Evolutionary conservation across 352 stramenopile genomes (phyloP).

Genomic region (Phytophthora pinifolia): DNA sequence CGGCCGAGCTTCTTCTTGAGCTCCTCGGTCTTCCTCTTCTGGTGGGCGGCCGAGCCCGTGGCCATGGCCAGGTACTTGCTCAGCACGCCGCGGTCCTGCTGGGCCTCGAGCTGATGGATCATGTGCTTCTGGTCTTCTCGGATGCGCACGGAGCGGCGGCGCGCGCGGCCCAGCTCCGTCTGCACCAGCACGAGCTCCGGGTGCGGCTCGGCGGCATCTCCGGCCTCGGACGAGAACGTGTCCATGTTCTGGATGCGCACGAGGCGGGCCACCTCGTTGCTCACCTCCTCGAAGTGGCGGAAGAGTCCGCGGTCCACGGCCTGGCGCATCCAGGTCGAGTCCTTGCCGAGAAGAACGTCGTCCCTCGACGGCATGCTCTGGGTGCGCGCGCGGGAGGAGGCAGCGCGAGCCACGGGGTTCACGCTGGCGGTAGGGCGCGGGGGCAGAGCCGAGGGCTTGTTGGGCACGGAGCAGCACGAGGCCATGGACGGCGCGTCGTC

Average conservation of each 20-base stretch:
- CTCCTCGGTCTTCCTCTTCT: slow-evolving; percentile 40
- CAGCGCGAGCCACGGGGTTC: slow-evolving; percentile 10
- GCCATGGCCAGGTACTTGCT: slow-evolving; percentile 61
- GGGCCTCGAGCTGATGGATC: slow-evolving; percentile 61
- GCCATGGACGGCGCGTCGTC: slow-evolving; percentile 5
- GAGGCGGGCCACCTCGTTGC: slow-evolving; percentile 43
- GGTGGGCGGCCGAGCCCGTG: slow-evolving; percentile 30
- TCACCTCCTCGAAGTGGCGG: slow-evolving; percentile 57
- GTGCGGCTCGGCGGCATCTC: slow-evolving; percentile 18
- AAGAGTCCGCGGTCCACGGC: slow-evolving; percentile 62
- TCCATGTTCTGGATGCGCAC: slow-evolving; percentile 39
- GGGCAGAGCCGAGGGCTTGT: slow-evolving; percentile 14
- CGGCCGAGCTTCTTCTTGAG: slow-evolving; percentile 60
- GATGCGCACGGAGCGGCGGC: slow-evolving; percentile 42
- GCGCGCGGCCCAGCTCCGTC: slow-evolving; percentile 39
- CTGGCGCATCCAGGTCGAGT: slow-evolving; percentile 26
- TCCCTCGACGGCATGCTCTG: slow-evolving; percentile 29
- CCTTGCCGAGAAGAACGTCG: slow-evolving; percentile 8
- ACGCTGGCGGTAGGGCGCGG: slow-evolving; percentile 20
- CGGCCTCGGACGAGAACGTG: slow-evolving; percentile 13
- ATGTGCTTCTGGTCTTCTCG: slow-evolving; percentile 62
- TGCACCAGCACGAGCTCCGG: slow-evolving; percentile 45
- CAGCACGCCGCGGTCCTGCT: slow-evolving; percentile 53
- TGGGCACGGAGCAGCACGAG: slow-evolving; percentile 1
- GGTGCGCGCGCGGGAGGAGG: slow-evolving; percentile 25